phyloP scores from a whole-genome alignment of 2,329 filamentous ascomycete species.

The Calonectria honghensis region DNA sequence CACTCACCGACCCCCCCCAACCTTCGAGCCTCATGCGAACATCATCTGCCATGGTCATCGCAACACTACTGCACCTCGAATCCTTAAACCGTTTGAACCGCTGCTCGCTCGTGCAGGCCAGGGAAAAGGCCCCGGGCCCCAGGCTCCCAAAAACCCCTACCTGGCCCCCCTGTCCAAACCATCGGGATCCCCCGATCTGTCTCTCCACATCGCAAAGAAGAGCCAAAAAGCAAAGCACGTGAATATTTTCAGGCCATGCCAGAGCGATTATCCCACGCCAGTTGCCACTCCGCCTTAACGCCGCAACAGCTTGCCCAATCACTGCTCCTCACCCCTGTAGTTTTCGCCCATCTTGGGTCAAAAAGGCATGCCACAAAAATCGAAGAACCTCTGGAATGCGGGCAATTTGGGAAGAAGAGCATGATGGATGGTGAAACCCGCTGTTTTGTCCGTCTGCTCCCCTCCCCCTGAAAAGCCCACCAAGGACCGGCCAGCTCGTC shows the following conservation, averaged over 20 bases:
- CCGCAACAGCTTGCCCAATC: constrained; percentile 3
- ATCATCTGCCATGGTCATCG: constrained; percentile 47
- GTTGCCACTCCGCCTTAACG: not conserved
- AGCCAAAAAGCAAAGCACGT: constrained; percentile 25
- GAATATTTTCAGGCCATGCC: not conserved
- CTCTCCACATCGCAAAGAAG: constrained; percentile 16
- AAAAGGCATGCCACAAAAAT: not conserved
- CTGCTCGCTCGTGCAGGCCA: constrained; percentile 1
- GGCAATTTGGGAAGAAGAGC: not conserved
- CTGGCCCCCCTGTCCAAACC: constrained; percentile 17
- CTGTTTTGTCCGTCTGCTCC: not conserved
- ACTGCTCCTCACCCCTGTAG: not conserved
- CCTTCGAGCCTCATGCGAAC: constrained; percentile 39
- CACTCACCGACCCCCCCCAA: constrained; percentile 38
- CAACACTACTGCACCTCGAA: constrained; percentile 36
- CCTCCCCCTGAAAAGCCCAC: not conserved
- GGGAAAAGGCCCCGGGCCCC: not conserved
- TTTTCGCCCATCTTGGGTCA: not conserved
- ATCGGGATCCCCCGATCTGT: constrained; percentile 49
- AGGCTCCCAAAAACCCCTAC: not conserved
- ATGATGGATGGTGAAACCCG: constrained; percentile 28
- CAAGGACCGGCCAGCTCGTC: not conserved
- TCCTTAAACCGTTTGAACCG: constrained; percentile 29
- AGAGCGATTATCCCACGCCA: not conserved
- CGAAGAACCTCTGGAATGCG: not conserved